Conservation (phyloP, 2,329 filamentous ascomycete species). For the Didymella pomorum region DNA sequence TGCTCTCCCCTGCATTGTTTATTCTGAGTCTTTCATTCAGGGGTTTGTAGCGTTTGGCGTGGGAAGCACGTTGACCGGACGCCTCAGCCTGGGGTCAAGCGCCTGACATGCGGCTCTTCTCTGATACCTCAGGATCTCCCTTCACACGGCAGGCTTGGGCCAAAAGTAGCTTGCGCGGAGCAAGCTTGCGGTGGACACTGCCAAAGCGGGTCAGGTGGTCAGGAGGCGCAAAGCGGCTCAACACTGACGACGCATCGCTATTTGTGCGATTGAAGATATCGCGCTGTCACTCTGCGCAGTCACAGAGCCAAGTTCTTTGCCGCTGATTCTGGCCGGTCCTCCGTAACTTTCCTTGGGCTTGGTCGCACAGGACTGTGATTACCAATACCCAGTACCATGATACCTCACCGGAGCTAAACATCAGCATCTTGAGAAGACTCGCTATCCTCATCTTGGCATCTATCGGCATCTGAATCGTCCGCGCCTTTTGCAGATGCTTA, state of each 20-base stretch:
- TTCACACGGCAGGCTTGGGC: neutral
- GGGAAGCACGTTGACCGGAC: conserved; percentile 28
- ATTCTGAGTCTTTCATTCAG: conserved; percentile 25
- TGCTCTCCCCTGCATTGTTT: conserved; percentile 13
- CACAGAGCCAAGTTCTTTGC: conserved; percentile 8
- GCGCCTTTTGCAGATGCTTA: conserved; percentile 14
- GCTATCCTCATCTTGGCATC: conserved; percentile 13
- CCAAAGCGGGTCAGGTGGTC: neutral
- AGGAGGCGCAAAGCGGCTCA: neutral
- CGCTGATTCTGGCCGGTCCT: conserved; percentile 18
- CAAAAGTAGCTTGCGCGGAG: neutral
- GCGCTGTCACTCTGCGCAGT: conserved; percentile 4
- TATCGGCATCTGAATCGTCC: conserved; percentile 17
- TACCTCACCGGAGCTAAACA: conserved; percentile 12
- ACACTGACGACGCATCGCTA: neutral
- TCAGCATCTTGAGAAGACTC: neutral
- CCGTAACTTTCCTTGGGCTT: conserved; percentile 4
- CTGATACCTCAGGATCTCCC: conserved; percentile 8
- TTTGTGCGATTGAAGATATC: conserved; percentile 1
- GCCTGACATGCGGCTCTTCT: conserved; percentile 15
- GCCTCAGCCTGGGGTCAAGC: conserved; percentile 23
- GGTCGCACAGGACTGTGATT: conserved; percentile 1
- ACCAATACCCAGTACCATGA: conserved; percentile 24
- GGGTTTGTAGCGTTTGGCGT: conserved; percentile 28
- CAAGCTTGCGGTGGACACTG: conserved; percentile 1